Conservation (phyloP, 495 filamentous ascomycete species). For the Daldinia decipiens region DNA sequence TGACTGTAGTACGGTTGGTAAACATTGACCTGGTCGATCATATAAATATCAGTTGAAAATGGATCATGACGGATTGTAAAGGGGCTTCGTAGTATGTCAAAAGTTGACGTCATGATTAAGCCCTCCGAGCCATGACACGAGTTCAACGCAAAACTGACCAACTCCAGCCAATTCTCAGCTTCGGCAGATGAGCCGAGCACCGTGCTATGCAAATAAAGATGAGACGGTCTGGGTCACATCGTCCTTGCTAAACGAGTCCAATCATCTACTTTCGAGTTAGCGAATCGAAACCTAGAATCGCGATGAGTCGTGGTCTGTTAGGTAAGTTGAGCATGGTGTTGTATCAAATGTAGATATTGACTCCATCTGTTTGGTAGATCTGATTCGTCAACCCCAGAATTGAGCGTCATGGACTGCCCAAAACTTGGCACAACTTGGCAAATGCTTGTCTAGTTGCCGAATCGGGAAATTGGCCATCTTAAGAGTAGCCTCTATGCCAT, state of each 20-base stretch:
- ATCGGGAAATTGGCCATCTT: slow-evolving; percentile 31
- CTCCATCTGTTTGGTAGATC: slow-evolving; percentile 6
- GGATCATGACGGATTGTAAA: neutral
- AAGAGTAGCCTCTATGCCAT: neutral
- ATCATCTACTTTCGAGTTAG: slow-evolving; percentile 15
- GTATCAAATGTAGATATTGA: slow-evolving; percentile 8
- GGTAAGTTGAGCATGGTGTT: slow-evolving; percentile 24
- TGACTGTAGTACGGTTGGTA: neutral
- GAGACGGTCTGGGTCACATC: slow-evolving; percentile 10
- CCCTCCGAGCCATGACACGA: slow-evolving; percentile 25
- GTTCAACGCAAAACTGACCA: neutral
- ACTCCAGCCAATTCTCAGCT: slow-evolving; percentile 1
- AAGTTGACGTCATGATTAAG: slow-evolving; percentile 38
- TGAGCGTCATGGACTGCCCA: slow-evolving; percentile 28
- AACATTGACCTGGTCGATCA: neutral
- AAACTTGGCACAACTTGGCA: slow-evolving; percentile 40
- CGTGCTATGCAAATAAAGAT: neutral
- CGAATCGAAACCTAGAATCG: slow-evolving; percentile 26
- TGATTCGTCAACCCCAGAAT: slow-evolving; percentile 19
- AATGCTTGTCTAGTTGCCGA: slow-evolving; percentile 33
- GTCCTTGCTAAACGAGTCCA: slow-evolving; percentile 20
- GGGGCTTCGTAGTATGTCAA: neutral
- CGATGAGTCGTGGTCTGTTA: slow-evolving; percentile 22
- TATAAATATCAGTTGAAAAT: neutral
- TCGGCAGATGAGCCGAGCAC: slow-evolving; percentile 7